A percentile compares a stretch with the other conserved stretches of the same genome.
phyloP scores from a whole-genome alignment of 441 rosid genomes.

The Erodium texanum region DNA sequence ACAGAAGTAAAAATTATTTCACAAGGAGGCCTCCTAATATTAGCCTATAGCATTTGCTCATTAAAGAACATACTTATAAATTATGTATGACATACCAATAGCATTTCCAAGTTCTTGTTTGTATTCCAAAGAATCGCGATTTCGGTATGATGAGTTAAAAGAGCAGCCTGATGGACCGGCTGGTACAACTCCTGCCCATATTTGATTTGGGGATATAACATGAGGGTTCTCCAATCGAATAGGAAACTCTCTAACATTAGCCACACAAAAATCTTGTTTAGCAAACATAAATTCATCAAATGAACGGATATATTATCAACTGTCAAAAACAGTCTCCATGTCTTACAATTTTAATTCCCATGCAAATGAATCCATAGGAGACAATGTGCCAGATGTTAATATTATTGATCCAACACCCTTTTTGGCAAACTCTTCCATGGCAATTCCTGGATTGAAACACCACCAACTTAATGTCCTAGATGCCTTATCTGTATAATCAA shows the following conservation, averaged over 20 bases:
- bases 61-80: conserved; percentile 11
- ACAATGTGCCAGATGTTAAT: conserved; percentile 90
- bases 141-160: conserved; percentile 72
- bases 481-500: conserved; percentile 52
- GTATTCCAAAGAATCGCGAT: conserved; percentile 78
- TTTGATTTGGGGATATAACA: conserved; percentile 79
- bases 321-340: conserved; percentile 12
- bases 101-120: conserved; percentile 97
- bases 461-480: conserved; percentile 94
- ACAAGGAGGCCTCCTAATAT: conserved; percentile 14
- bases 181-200: conserved; percentile 89
- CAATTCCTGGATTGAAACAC: conserved; percentile 98
- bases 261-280: conserved; percentile 17
- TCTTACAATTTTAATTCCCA: conserved; percentile 83
- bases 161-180: conserved; percentile 74
- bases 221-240: conserved; percentile 92
- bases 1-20: background rate
- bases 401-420: conserved; percentile 78
- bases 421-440: conserved; percentile 72
- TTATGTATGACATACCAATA: conserved; percentile 54
- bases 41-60: conserved; percentile 17
- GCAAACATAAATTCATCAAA: conserved; percentile 19
- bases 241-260: conserved; percentile 65
- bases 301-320: conserved; percentile 14
- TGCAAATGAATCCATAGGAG: conserved; percentile 91